Percentiles rank a stretch among this genome's conserved stretches.
Evolutionary conservation across 2,329 filamentous ascomycete species (phyloP).

Genomic region (Aspergillus neoniger): DNA sequence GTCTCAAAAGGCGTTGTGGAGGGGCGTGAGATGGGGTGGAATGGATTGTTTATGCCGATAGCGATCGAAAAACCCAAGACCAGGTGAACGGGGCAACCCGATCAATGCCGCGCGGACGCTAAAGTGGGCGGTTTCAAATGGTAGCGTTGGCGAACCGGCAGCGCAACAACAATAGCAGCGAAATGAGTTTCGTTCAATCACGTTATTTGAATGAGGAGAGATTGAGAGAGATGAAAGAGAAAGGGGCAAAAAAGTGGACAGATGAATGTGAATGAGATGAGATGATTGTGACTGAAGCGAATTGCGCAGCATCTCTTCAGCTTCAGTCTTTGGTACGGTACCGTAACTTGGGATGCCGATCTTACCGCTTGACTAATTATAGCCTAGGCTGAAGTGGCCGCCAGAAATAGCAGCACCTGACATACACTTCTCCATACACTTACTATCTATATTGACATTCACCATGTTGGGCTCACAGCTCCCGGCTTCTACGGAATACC

Average conservation of each 20-base stretch:
- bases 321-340: slow-evolving; percentile 1
- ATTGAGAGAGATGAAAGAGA: no score
- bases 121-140: slow-evolving; percentile 12
- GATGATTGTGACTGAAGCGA: background rate
- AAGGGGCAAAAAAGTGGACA: background rate
- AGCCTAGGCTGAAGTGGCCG: background rate
- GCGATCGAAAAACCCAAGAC: slow-evolving; percentile 19
- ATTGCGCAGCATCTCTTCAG: background rate
- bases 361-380: background rate
- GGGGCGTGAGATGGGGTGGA: slow-evolving; percentile 12
- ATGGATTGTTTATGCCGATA: slow-evolving; percentile 27
- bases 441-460: background rate
- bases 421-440: background rate
- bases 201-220: background rate
- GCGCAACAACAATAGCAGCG: background rate
- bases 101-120: slow-evolving; percentile 25
- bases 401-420: background rate
- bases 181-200: background rate
- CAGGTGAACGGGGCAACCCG: slow-evolving; percentile 29
- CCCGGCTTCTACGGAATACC: background rate
- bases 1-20: slow-evolving; percentile 3
- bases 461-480: no score
- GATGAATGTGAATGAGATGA: background rate
- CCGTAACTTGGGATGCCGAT: background rate
- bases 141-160: background rate